Conservation (phyloP, 2,329 filamentous ascomycete genomes). For the Colletotrichum liaoningense region DNA sequence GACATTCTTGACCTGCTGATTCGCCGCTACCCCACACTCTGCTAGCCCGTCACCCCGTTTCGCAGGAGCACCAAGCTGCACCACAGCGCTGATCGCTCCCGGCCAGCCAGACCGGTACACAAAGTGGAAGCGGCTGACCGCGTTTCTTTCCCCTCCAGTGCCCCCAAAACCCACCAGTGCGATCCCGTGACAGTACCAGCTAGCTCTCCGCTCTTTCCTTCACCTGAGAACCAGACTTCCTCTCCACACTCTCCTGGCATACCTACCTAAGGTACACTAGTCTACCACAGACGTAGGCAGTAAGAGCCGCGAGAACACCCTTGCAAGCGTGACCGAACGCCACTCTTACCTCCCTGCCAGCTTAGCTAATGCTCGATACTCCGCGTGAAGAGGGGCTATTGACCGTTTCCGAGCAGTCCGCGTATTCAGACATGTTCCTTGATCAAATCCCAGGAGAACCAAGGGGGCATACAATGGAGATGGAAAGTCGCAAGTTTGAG, state of each 20-base stretch:
- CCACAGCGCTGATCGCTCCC: background rate
- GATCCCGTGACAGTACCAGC: background rate
- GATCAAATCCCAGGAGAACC: background rate
- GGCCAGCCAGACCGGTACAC: background rate
- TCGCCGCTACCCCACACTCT: slow-evolving; percentile 37
- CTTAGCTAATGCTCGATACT: background rate
- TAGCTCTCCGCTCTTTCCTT: background rate
- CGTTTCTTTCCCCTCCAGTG: background rate
- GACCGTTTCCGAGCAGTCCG: slow-evolving; percentile 3
- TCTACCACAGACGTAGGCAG: too few species aligned
- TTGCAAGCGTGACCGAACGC: background rate
- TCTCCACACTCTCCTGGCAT: background rate
- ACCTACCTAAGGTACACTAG: too few species aligned
- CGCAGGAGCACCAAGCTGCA: background rate
- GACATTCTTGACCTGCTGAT: slow-evolving; percentile 34
- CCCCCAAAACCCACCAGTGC: background rate
- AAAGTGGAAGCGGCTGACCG: background rate
- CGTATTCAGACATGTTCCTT: slow-evolving; percentile 4
- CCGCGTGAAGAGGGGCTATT: background rate
- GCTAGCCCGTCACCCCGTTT: slow-evolving; percentile 13
- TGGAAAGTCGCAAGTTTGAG: background rate
- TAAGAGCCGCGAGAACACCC: background rate
- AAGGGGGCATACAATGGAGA: background rate
- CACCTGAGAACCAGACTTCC: background rate
- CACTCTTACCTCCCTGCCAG: background rate